Conservation (phyloP, 176 grass and related monocot genomes). For the Oryza brachyantha region DNA sequence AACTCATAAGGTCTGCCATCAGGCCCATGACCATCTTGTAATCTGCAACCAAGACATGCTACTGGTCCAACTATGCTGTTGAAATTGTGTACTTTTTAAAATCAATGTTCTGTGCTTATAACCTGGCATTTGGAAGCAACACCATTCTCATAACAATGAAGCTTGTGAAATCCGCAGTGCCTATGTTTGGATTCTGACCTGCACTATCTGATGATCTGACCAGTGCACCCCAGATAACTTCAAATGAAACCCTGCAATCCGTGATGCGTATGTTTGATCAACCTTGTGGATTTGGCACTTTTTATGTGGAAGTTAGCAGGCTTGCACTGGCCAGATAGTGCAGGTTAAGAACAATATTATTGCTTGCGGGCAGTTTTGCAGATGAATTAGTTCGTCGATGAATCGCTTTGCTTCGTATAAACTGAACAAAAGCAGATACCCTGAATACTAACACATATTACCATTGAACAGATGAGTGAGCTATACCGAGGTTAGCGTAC, state of each 20-base stretch:
- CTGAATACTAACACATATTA: not conserved
- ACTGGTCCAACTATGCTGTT: conserved; percentile 12
- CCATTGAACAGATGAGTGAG: not conserved
- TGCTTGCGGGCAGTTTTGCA: not conserved
- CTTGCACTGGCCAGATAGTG: not conserved
- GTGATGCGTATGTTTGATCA: not conserved
- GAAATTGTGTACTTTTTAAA: not conserved
- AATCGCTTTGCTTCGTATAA: not conserved
- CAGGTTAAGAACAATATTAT: not conserved
- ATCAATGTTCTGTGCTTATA: not conserved
- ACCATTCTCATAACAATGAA: conserved; percentile 1
- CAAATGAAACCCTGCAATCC: not conserved
- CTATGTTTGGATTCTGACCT: not conserved
- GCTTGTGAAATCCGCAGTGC: not conserved
- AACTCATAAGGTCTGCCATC: conserved; percentile 45
- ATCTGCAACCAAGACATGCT: conserved; percentile 28
- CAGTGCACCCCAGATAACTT: not conserved
- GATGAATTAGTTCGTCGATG: not conserved
- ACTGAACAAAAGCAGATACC: not conserved
- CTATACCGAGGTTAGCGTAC: conserved; percentile 16
- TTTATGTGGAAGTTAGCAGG: not conserved
- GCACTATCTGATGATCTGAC: not conserved
- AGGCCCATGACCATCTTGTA: conserved; percentile 40
- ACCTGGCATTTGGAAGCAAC: conserved; percentile 4
- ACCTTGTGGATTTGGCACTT: not conserved